Percentiles rank a stretch among this genome's conserved stretches.
These are phyloP conservation scores for Tricholoma flavovirens DNA, from an alignment of 768 basidiomycete species.

Conservation along the genomic window DNA sequence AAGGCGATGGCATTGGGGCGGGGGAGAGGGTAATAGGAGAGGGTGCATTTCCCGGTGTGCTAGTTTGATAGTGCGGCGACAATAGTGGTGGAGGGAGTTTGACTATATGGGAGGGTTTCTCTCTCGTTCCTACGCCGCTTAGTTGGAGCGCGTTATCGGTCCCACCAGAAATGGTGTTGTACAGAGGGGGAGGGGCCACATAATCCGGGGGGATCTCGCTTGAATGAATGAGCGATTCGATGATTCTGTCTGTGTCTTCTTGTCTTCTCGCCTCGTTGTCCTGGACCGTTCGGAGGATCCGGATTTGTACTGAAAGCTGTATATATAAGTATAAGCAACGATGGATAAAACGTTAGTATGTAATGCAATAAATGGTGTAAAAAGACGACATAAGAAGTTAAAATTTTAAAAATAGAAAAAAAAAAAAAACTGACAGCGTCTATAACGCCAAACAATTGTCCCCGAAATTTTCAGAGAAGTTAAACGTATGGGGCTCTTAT, in stretches of 20 bases:
- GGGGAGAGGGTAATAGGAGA: neutral
- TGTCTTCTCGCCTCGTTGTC: neutral
- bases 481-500: neutral
- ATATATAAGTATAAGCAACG: no score
- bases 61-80: neutral
- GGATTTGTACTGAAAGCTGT: neutral
- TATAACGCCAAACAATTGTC: neutral
- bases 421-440: no score
- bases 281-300: neutral
- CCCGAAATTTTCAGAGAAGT: no score
- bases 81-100: neutral
- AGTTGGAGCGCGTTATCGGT: slow-evolving; percentile 22
- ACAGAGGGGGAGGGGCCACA: neutral
- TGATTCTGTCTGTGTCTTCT: neutral
- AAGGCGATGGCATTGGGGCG: slow-evolving; percentile 4
- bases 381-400: no score
- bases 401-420: no score
- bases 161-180: slow-evolving; percentile 11
- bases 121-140: slow-evolving; percentile 22
- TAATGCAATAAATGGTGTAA: neutral
- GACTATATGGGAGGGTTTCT: slow-evolving; percentile 1
- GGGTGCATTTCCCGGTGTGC: neutral
- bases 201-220: neutral
- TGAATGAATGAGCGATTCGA: neutral
- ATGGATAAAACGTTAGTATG: neutral